Evolutionary conservation across 805 yeast genomes (phyloP).

Genomic region (Yarrowia yakushimensis): DNA sequence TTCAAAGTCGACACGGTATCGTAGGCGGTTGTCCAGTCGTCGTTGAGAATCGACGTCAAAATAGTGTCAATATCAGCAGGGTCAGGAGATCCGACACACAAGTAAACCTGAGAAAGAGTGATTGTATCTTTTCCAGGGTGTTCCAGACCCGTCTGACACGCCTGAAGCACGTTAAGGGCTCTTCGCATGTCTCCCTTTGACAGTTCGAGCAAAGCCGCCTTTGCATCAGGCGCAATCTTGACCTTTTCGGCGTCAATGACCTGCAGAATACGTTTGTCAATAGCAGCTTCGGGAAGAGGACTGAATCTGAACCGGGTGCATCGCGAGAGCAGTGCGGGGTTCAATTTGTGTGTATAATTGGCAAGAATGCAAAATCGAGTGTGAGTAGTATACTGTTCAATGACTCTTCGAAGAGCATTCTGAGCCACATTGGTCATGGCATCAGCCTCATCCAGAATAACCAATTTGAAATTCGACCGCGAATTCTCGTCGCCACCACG

Average conservation of each 20-base stretch:
- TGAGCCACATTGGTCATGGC: slow-evolving; percentile 98
- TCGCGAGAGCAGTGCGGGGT: slow-evolving; percentile 90
- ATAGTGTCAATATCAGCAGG: slow-evolving; percentile 78
- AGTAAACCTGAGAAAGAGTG: slow-evolving; percentile 52
- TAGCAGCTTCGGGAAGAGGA: slow-evolving; percentile 68
- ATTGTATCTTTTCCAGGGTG: slow-evolving; percentile 51
- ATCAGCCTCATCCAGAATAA: slow-evolving; percentile 94
- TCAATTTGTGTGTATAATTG: slow-evolving; percentile 90
- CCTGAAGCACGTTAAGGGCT: slow-evolving; percentile 89
- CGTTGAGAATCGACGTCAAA: slow-evolving; percentile 71
- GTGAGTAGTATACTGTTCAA: slow-evolving; percentile 89
- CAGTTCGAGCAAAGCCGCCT: slow-evolving; percentile 60
- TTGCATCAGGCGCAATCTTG: slow-evolving; percentile 55
- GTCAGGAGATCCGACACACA: slow-evolving; percentile 93
- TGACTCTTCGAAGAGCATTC: slow-evolving; percentile 87
- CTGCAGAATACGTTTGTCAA: slow-evolving; percentile 59
- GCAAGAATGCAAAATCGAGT: slow-evolving; percentile 96
- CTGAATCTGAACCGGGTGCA: slow-evolving; percentile 93
- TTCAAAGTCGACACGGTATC: slow-evolving; percentile 64
- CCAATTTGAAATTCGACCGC: slow-evolving; percentile 77
- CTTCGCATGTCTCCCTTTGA: slow-evolving; percentile 97
- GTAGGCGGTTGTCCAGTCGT: slow-evolving; percentile 81
- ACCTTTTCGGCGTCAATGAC: slow-evolving; percentile 71
- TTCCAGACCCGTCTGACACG: slow-evolving; percentile 74
- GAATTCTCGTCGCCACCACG: not conserved